Evolutionary conservation across 1,284 basidiomycete species (phyloP).

Genomic region (Phlebopus sp.): DNA sequence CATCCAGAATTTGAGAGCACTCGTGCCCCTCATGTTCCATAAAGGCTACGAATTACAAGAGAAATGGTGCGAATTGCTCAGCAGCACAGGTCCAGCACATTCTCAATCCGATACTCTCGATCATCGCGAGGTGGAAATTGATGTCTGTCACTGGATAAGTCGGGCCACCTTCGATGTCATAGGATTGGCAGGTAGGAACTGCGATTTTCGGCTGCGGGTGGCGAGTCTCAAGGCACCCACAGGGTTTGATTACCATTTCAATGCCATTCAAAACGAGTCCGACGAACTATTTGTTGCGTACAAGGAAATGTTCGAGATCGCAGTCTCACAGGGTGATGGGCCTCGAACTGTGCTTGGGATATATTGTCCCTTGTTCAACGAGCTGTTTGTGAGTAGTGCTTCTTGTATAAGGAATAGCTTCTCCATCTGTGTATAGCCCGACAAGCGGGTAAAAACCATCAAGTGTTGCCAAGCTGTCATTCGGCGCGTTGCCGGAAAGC

Average conservation of each 20-base stretch:
- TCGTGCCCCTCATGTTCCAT: conserved; percentile 66
- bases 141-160: conserved; percentile 72
- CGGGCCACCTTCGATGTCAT: conserved; percentile 81
- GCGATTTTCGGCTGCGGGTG: neutral
- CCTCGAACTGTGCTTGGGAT: conserved; percentile 49
- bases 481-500: conserved; percentile 58
- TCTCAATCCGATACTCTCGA: neutral
- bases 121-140: conserved; percentile 37
- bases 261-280: conserved; percentile 70
- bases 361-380: conserved; percentile 58
- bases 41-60: conserved; percentile 64
- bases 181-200: conserved; percentile 59
- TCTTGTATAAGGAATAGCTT: neutral
- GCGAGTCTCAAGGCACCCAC: conserved; percentile 1
- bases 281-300: conserved; percentile 76
- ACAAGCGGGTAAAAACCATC: conserved; percentile 47
- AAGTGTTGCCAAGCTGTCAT: conserved; percentile 60
- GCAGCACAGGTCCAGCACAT: conserved; percentile 5
- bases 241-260: conserved; percentile 81
- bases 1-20: conserved; percentile 63
- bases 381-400: conserved; percentile 50
- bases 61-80: conserved; percentile 52
- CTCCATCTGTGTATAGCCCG: conserved; percentile 44
- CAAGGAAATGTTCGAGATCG: conserved; percentile 77
- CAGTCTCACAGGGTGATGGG: conserved; percentile 52